A percentile compares a stretch with the other conserved stretches of the same genome.
Conservation (phyloP, 179 eudicot species). For the Patellifolia procumbens region DNA sequence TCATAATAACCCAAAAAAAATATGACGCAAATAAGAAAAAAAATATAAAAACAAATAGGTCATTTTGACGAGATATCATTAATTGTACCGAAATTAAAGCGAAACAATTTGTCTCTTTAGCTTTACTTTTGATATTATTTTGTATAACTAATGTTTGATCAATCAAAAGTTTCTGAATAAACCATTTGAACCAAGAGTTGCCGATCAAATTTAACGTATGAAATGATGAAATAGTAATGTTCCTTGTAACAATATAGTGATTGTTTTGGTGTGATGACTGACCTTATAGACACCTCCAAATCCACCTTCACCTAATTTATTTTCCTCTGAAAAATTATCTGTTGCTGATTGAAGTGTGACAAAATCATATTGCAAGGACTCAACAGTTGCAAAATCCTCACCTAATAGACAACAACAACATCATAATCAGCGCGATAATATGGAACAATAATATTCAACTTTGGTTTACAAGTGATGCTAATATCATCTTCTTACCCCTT, state of each 20-base stretch:
- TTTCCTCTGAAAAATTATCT: constrained; percentile 22
- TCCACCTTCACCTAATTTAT: constrained; percentile 42
- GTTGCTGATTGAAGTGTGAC: constrained; percentile 30
- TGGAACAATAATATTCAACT: background rate
- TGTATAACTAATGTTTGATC: too few relatives aligned
- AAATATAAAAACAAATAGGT: too few relatives aligned
- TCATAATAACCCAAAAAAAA: too few relatives aligned
- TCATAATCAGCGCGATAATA: background rate
- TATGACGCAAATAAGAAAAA: too few relatives aligned
- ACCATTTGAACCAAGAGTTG: background rate
- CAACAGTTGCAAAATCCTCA: constrained; percentile 6
- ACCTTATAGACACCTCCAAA: constrained; percentile 43
- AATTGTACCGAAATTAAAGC: too few relatives aligned
- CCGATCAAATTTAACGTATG: too few relatives aligned
- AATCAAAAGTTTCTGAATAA: background rate
- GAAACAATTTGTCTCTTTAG: too few relatives aligned
- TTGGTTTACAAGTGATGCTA: background rate
- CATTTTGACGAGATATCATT: too few relatives aligned
- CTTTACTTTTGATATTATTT: too few relatives aligned
- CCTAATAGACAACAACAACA: background rate
- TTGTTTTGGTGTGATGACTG: background rate
- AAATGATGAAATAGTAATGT: too few relatives aligned
- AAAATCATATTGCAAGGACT: constrained; percentile 34
- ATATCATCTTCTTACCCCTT: constrained; percentile 13
- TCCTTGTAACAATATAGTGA: constrained; percentile 1